Conservation (phyloP, 352 stramenopile genomes). For the Globisporangium recalcitrans region DNA sequence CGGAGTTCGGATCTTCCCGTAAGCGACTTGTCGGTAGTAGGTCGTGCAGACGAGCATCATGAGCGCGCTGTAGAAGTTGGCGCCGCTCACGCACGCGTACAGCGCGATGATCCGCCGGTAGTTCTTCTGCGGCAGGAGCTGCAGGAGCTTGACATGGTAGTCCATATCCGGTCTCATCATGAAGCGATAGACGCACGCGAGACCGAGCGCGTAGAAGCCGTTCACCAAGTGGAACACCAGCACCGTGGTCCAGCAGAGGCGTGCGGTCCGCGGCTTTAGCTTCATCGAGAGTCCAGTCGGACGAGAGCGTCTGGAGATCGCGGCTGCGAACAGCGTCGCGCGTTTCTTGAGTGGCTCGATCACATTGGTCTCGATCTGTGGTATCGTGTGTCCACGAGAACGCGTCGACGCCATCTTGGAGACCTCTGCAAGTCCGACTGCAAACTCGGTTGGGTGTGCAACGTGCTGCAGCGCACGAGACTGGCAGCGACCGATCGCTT, state of each 20-base stretch:
- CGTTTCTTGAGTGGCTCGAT: slow-evolving; percentile 5
- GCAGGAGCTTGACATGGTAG: slow-evolving; percentile 16
- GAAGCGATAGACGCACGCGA: slow-evolving; percentile 15
- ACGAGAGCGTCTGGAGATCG: not conserved
- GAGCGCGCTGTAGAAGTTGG: slow-evolving; percentile 13
- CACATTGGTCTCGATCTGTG: not conserved
- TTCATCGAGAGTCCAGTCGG: slow-evolving; percentile 2
- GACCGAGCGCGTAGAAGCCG: slow-evolving; percentile 9
- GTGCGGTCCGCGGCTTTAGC: not conserved
- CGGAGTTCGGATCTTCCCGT: not conserved
- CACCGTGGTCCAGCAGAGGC: slow-evolving; percentile 8
- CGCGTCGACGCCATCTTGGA: not conserved
- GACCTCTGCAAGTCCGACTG: not conserved
- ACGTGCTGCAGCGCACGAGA: not conserved
- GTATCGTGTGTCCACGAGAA: not conserved
- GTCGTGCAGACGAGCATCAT: slow-evolving; percentile 11
- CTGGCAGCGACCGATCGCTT: not conserved
- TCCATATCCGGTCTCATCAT: slow-evolving; percentile 3
- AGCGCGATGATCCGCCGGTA: slow-evolving; percentile 10
- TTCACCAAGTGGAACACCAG: slow-evolving; percentile 13
- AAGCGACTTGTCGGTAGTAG: slow-evolving; percentile 10
- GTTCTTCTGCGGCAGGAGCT: slow-evolving; percentile 13
- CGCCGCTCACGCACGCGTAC: slow-evolving; percentile 8
- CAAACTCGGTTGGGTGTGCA: not conserved
- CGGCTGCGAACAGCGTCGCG: slow-evolving; percentile 3